Evolutionary conservation across 2,329 filamentous ascomycete species (phyloP), one percentile per base, ranked within the genome.

Genomic region (Fusarium setosum): DNA sequence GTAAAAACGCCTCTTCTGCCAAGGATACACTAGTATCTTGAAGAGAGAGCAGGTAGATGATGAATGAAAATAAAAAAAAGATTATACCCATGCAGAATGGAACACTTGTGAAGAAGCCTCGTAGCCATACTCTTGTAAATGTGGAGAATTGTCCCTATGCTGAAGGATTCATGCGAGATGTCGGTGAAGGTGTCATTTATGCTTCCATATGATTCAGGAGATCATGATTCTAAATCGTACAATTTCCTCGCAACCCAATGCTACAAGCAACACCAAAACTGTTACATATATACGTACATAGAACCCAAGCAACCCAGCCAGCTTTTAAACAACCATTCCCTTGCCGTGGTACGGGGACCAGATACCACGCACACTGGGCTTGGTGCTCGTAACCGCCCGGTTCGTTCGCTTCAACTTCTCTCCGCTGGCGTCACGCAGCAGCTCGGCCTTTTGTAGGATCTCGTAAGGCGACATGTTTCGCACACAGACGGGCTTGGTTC

Each of bases 401-500:
- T 82, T 88, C 59, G 84, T 82, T 71, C 78, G 83, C 80, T 82
- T 87, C 73, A 92, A 78, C 84, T 91, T 92, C 79, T 93, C 90
- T 59, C 92, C 92, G 69, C 86, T 94, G 20, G 90, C 88, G 76
- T 93, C 88, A 60, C 91, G 85, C 72, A 96, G 76, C 61, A 93
- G 77, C 75, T 92, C 85, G 1, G 86, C 89, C 84, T 97, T 97
- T 75, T 93, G 84, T 55, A 94, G 76, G 34, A 99, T 90, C 77
- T 97, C 90, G 61, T 90, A 87, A 26, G 89, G 88, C 70, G 94
- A 89, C 75, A 97, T 79, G 73, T 97, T 98, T 71, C 91, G 88
- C 57, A 98, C 94, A 78, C 94, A 97, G 51, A 98, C 88, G 10
- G 93, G 87, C 78, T 96, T 96, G 64, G 91, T 86, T 24, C 89